Evolutionary conservation across 805 yeast genomes (phyloP), one percentile per base, ranked within the genome.

Genomic region (Candida arabinofermentans): DNA sequence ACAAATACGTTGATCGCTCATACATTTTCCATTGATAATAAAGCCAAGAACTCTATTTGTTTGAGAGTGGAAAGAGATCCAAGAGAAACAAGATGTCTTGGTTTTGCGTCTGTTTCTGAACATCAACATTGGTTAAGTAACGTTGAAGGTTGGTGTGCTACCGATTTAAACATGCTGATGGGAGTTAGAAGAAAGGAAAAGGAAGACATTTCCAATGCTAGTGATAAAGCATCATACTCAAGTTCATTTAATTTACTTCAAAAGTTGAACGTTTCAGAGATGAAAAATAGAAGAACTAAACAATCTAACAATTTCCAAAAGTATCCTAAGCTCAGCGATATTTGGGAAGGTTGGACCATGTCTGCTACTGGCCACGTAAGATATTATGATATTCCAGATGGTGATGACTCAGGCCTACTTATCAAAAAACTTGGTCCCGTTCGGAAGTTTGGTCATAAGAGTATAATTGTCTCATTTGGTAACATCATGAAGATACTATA

Each of bases 21-120:
- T 54, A 82, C 93, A 0, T 82, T 79, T 54, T 76, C 76, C 34
- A 77, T 82, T 35, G 86, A 81, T 45, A 84, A 83, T 55, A 71
- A 81, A 43, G 88, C 95, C 8, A 84, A 85, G 54, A 83, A 78
- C 42, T 82, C 77, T 50, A 88, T 88, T 31, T 88, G 96, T 61
- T 64, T 88, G 41, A 77, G 96, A 62, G 95, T 86, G 30, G 96
- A 88, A 62, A 83, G 96, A 74, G 96, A 88, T 62, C 87, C 91
- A 2, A 75, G 95, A 54, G 96, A 88, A 64, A 86, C 86, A 29
- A 77, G 96, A 67, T 88, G 96, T 64, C 70, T 84, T 31, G 96
- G 96, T 22, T 85, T 88, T 58, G 86, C 81, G 40, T 77, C 83
- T 1, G 87, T 79, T 7, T 69, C 74, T 16, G 95, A 87, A 54